Evolutionary conservation across 129 eudicot genomes (phyloP).

Genomic region (Tanacetum coccineum): DNA sequence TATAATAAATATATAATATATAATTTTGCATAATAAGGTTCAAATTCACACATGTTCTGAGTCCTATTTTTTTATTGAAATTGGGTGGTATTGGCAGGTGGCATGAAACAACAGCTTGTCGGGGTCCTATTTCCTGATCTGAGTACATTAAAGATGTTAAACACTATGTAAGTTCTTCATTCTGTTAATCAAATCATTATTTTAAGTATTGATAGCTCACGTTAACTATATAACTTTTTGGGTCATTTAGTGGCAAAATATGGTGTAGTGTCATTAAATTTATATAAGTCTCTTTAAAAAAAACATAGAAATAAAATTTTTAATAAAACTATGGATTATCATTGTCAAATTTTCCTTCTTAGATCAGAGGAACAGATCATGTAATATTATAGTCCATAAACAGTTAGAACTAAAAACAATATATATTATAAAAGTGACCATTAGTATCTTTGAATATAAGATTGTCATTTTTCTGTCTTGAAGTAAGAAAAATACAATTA

Average conservation of each 20-base stretch:
- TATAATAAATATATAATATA: too few species aligned
- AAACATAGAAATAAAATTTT: too few species aligned
- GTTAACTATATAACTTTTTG: too few species aligned
- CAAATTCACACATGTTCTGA: background rate
- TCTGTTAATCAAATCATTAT: too few species aligned
- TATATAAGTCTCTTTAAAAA: too few species aligned
- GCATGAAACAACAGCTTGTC: conserved; percentile 65
- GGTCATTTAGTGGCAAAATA: too few species aligned
- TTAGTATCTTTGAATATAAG: conserved; percentile 12
- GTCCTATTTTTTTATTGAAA: conserved; percentile 4
- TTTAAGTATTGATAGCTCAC: too few species aligned
- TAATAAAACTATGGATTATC: too few species aligned
- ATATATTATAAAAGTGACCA: background rate
- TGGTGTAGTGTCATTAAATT: too few species aligned
- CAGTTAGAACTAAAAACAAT: background rate
- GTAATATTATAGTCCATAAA: background rate
- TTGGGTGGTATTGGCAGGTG: conserved; percentile 42
- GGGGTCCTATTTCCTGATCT: conserved; percentile 68
- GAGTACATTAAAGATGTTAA: conserved; percentile 45
- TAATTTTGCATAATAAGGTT: too few species aligned
- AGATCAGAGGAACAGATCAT: too few species aligned
- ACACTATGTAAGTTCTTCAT: conserved; percentile 47
- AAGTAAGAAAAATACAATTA: conserved; percentile 2
- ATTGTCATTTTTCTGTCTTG: background rate
- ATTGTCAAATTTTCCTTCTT: too few species aligned